Conservation (phyloP, 352 stramenopile genomes). For the Phytophthora pisi region DNA sequence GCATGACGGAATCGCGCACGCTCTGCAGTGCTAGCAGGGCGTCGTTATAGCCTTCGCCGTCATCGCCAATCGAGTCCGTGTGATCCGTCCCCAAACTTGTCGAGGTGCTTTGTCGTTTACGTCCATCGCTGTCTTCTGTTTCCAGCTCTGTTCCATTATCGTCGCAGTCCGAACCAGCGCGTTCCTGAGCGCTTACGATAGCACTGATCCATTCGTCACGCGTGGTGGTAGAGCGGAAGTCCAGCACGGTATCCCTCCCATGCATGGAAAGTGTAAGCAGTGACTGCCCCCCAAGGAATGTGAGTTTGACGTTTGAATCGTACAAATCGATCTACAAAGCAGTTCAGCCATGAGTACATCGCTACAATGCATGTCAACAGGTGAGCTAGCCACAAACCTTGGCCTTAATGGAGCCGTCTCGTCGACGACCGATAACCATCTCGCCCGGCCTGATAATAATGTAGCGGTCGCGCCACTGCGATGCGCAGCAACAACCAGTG, state of each 20-base stretch:
- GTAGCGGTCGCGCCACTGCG: constrained; percentile 73
- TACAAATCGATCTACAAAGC: constrained; percentile 61
- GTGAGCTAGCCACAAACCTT: constrained; percentile 42
- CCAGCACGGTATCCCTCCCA: constrained; percentile 50
- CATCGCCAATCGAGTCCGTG: constrained; percentile 32
- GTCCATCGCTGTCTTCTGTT: constrained; percentile 26
- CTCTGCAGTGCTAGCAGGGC: constrained; percentile 63
- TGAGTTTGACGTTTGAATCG: constrained; percentile 55
- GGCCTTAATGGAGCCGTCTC: constrained; percentile 56
- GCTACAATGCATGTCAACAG: background rate
- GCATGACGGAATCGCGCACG: constrained; percentile 69
- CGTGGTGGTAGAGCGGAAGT: constrained; percentile 51
- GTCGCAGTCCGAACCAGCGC: constrained; percentile 40
- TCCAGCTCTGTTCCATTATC: constrained; percentile 50
- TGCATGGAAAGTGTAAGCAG: constrained; percentile 58
- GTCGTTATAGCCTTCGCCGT: constrained; percentile 53
- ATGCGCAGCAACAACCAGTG: constrained; percentile 3
- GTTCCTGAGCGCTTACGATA: constrained; percentile 58
- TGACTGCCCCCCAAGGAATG: constrained; percentile 67
- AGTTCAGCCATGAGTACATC: constrained; percentile 1
- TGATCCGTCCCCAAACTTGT: constrained; percentile 26
- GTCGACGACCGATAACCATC: constrained; percentile 53
- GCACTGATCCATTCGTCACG: constrained; percentile 71
- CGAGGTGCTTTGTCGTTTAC: constrained; percentile 14
- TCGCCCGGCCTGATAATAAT: constrained; percentile 57